These are phyloP conservation scores for Melampsora occidentalis DNA, from an alignment of 1,284 basidiomycete genomes.

Conservation along the genomic window DNA sequence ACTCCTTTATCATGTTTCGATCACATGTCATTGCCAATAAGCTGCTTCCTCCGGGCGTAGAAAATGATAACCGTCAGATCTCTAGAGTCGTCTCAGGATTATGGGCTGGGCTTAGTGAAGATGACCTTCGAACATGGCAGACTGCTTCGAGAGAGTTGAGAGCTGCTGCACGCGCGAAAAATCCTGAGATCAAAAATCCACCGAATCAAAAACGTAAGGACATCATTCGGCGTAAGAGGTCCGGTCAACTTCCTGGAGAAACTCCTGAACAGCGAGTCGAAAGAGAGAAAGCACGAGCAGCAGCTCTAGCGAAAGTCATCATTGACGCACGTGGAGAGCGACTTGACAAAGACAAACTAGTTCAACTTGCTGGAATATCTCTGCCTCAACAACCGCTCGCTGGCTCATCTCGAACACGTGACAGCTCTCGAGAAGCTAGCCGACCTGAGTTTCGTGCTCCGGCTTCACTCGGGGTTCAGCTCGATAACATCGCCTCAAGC, in stretches of 20 bases:
- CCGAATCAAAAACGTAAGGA: conserved; percentile 40
- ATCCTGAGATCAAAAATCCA: conserved; percentile 34
- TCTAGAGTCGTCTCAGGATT: conserved; percentile 39
- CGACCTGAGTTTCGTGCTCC: conserved; percentile 34
- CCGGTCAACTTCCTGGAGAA: conserved; percentile 43
- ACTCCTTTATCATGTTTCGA: conserved; percentile 91
- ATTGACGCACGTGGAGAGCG: conserved; percentile 30
- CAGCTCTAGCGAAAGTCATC: conserved; percentile 32
- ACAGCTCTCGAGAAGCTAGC: conserved; percentile 4
- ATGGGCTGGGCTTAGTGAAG: conserved; percentile 40
- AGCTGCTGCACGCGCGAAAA: conserved; percentile 24
- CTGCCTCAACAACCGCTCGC: neutral
- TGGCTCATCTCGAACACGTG: neutral
- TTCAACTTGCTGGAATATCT: conserved; percentile 11
- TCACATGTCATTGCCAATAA: conserved; percentile 78
- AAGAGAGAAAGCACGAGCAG: conserved; percentile 34
- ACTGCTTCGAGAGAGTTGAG: conserved; percentile 37
- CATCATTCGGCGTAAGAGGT: conserved; percentile 19
- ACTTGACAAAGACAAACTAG: conserved; percentile 19
- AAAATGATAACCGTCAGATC: conserved; percentile 71
- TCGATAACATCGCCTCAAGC: neutral
- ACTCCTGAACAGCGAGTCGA: conserved; percentile 39
- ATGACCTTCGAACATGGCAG: conserved; percentile 32
- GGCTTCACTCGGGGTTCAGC: neutral
- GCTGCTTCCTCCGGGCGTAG: conserved; percentile 73